phyloP scores from a whole-genome alignment of 1,284 basidiomycete species.

The Porogramme epimiltina region DNA sequence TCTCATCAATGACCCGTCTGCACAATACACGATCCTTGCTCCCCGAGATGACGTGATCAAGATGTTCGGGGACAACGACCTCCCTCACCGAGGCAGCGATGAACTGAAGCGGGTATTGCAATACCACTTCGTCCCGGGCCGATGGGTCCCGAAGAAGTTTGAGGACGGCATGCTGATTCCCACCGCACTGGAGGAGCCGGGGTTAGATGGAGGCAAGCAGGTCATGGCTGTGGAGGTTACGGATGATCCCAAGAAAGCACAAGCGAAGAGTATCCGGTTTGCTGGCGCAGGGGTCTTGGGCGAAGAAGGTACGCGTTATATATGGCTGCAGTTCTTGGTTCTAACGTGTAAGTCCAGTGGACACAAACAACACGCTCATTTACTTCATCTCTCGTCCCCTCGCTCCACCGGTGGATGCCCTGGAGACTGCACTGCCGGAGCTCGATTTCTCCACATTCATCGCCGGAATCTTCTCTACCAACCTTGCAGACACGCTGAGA shows the following conservation, averaged over 20 bases:
- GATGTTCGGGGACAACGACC: slow-evolving; percentile 49
- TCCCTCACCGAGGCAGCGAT: slow-evolving; percentile 66
- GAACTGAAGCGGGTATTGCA: slow-evolving; percentile 68
- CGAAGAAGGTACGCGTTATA: slow-evolving; percentile 60
- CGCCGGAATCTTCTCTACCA: slow-evolving; percentile 85
- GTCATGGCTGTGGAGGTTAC: slow-evolving; percentile 74
- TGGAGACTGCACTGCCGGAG: slow-evolving; percentile 82
- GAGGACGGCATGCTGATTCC: slow-evolving; percentile 75
- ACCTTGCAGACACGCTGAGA: slow-evolving; percentile 73
- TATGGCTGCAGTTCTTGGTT: background rate
- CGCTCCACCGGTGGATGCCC: slow-evolving; percentile 78
- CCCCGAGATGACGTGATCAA: slow-evolving; percentile 86
- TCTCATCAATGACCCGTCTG: slow-evolving; percentile 78
- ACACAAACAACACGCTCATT: slow-evolving; percentile 75
- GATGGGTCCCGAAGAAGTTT: slow-evolving; percentile 70
- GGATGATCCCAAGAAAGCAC: slow-evolving; percentile 45
- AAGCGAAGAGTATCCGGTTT: slow-evolving; percentile 65
- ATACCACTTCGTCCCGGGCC: slow-evolving; percentile 89
- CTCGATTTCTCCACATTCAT: slow-evolving; percentile 89
- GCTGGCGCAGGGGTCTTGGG: slow-evolving; percentile 83
- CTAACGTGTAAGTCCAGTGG: slow-evolving; percentile 41
- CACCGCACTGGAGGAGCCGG: slow-evolving; percentile 73
- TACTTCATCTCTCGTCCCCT: slow-evolving; percentile 90
- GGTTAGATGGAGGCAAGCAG: slow-evolving; percentile 71
- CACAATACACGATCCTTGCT: slow-evolving; percentile 82